Base-by-base conservation (phyloP, 352 stramenopile species). In the Phytophthora sansomeana region DNA sequence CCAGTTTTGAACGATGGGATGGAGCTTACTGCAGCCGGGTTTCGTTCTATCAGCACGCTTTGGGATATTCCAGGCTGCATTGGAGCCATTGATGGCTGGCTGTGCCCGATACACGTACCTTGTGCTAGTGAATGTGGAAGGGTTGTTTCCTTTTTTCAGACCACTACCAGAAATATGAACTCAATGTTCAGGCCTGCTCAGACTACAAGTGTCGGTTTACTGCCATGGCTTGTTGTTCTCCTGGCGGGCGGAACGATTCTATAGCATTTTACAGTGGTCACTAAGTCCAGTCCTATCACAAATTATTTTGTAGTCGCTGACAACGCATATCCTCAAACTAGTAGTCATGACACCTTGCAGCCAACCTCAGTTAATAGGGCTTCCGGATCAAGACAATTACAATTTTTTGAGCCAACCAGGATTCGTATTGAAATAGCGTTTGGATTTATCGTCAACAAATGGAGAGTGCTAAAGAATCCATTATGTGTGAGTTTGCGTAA, bases 361-460 rank as follows among this genome's bases (percentile, higher is more conserved):
- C 24, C 39, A 61, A 10, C 30, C 30, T 2, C 19, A 63, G 44
- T 9, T 55, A 3, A 47, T 41, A 29, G 14, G 10, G n/a, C n/a
- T n/a, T 39, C 53, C 53, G 1, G 53, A 52, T 19, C 29, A 30
- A 32, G 53, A 53, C 32, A 41, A 36, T 19, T 61, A 53, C 32
- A 61, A 61, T 32, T 61, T 47, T 51, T 39, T 61, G 2, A 63
- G 43, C 35, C 55, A 63, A 28, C 32, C 14, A 16, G 55, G 17
- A 63, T 55, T 19, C 32, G 55, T 11, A 19, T n/a, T n/a, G 55
- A 63, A 8, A 63, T 63, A 43, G 42, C 33, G 0, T 63, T 63
- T 44, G 39, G 52, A 16, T 26, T 60, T 4, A 16, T 60, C 1
- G 55, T 55, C 0, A 63, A 63, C 26, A 63, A 55, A 16, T 55